Conservation (phyloP, 169 alveolate species). For the Perkinsus marinus region DNA sequence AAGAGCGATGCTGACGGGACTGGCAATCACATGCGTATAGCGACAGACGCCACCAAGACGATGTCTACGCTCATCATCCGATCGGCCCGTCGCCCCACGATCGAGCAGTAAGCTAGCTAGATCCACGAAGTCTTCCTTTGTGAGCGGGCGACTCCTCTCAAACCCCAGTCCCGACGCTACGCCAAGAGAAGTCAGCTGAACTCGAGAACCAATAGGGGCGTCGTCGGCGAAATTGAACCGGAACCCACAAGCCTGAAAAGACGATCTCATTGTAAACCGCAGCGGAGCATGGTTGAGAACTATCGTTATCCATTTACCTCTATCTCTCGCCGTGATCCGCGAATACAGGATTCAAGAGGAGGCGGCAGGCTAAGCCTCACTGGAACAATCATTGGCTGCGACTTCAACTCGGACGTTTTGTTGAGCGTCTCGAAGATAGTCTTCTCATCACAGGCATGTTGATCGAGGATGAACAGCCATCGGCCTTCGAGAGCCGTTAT, state of each 20-base stretch:
- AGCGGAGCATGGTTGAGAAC: too few species aligned
- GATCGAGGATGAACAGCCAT: constrained; percentile 61
- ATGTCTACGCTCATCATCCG: not conserved
- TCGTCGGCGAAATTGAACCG: constrained; percentile 5
- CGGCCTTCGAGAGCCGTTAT: constrained; percentile 29
- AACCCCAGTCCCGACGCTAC: constrained; percentile 2
- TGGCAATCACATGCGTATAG: not conserved
- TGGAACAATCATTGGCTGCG: constrained; percentile 29
- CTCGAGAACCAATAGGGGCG: not conserved
- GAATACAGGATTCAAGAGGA: not conserved
- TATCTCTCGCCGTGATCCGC: not conserved
- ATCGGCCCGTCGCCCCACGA: not conserved
- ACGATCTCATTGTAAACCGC: not conserved
- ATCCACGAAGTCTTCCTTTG: constrained; percentile 17
- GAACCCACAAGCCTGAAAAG: constrained; percentile 55
- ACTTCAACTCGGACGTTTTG: constrained; percentile 54
- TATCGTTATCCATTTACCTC: not conserved
- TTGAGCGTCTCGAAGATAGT: constrained; percentile 42
- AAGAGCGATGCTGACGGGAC: not conserved
- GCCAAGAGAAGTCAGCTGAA: not conserved
- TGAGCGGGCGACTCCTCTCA: constrained; percentile 7
- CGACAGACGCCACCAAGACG: not conserved
- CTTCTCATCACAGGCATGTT: constrained; percentile 83
- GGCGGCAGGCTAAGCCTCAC: not conserved
- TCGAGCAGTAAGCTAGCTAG: not conserved